Evolutionary conservation across 2,329 filamentous ascomycete genomes (phyloP).

Genomic region (Hysterium pulicare): DNA sequence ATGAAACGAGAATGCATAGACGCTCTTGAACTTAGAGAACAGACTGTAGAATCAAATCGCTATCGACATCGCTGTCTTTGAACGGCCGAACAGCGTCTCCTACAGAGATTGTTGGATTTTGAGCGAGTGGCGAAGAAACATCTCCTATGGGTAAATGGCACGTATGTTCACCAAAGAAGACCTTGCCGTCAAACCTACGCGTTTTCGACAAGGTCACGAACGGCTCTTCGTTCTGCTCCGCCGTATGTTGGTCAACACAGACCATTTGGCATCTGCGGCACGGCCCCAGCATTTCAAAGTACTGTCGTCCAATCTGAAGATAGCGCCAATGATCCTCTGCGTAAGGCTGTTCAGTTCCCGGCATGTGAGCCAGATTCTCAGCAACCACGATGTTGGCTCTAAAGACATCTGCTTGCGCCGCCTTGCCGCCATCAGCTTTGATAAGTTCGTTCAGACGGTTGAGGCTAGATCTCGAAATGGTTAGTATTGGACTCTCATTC

Average conservation of each 20-base stretch:
- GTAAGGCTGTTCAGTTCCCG: constrained; percentile 60
- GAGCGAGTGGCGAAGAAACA: constrained; percentile 19
- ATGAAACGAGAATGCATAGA: constrained; percentile 13
- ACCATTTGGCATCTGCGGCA: constrained; percentile 96
- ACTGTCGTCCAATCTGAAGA: constrained; percentile 62
- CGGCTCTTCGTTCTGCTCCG: constrained; percentile 74
- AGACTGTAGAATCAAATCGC: constrained; percentile 20
- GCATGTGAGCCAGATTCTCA: constrained; percentile 38
- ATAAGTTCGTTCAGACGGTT: constrained; percentile 74
- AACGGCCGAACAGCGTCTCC: constrained; percentile 33
- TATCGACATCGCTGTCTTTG: constrained; percentile 25
- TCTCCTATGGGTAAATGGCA: constrained; percentile 37
- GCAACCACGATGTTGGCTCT: constrained; percentile 82
- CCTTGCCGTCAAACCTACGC: constrained; percentile 74
- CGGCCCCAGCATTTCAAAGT: constrained; percentile 71
- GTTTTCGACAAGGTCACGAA: constrained; percentile 87
- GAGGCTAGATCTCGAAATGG: constrained; percentile 77
- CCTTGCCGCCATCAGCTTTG: constrained; percentile 56
- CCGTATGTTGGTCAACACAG: constrained; percentile 83
- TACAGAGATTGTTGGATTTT: constrained; percentile 38
- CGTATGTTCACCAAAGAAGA: constrained; percentile 83
- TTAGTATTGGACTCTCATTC: constrained; percentile 91
- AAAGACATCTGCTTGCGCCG: constrained; percentile 71
- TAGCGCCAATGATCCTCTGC: constrained; percentile 75
- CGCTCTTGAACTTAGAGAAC: constrained; percentile 24